Base-by-base conservation (phyloP, 371 early-diverging fungal species). In the Mucor sp. region DNA sequence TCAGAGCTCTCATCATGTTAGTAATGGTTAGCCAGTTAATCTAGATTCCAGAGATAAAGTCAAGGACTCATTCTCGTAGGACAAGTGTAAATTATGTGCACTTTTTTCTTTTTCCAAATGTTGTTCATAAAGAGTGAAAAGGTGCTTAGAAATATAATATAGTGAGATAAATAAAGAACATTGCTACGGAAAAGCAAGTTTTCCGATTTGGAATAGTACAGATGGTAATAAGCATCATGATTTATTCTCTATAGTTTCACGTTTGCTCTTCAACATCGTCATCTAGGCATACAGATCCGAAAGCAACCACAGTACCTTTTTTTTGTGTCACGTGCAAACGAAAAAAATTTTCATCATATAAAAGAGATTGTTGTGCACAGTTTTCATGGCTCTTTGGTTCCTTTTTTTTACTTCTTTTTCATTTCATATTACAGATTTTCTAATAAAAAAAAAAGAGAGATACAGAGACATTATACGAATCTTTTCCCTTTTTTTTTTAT, bases 401-500 rank as follows among this genome's bases (percentile, higher is more conserved):
- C 43, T 65, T 59, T 43, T n/a, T 33, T 56, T 67, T 55, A 21
- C 37, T 21, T 55, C 41, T 53, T 59, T 53, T 61, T 61, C 25
- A 39, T 60, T 60, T 60, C 35, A 39, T 48, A 57, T 15, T 28
- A 48, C 48, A 63, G 32, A 28, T 33, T 27, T 39, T 35, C 8
- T 12, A 55, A 61, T n/a, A 21, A 43, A 55, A 41, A 43, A 55
- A 41, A 39, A 28, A 62, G 30, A 60, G 35, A 67, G 35, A 50
- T 48, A 60, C 23, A 67, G 61, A 62, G 27, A 53, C 62, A 58
- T 30, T 23, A 28, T 15, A 25, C 30, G 41, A 17, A 61, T 48
- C 57, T 55, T 53, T 58, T 48, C 58, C 56, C 68, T 47, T 56
- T 59, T 50, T 35, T 35, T 71, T 57, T 43, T 65, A 62, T 48